Percentiles rank a stretch among this genome's conserved stretches.
phyloP scores from a whole-genome alignment of 192 early-diverging fungal species.

The Coemansia sp. region DNA sequence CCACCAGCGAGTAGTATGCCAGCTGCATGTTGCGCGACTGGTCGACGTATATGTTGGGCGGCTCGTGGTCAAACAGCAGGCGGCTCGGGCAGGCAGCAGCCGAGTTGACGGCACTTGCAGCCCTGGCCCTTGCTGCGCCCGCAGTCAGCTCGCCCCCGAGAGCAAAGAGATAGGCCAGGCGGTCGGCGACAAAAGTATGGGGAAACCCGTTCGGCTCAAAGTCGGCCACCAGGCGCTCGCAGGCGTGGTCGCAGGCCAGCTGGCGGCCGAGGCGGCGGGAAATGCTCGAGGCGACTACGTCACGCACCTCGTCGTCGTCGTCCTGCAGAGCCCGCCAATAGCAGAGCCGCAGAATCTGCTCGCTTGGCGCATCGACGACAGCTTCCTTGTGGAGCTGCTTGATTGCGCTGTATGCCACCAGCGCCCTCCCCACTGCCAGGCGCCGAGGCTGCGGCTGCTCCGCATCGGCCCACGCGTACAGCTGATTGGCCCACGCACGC shows the following conservation, averaged over 20 bases:
- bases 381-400: constrained; percentile 25
- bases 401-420: constrained; percentile 38
- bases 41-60: constrained; percentile 73
- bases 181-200: constrained; percentile 28
- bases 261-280: constrained; percentile 43
- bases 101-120: constrained; percentile 6
- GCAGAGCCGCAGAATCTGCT: constrained; percentile 55
- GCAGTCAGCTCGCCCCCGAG: no score
- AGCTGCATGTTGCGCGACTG: constrained; percentile 63
- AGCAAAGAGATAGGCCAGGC: constrained; percentile 27
- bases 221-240: constrained; percentile 57
- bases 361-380: constrained; percentile 22
- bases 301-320: constrained; percentile 74
- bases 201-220: constrained; percentile 52
- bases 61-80: constrained; percentile 77
- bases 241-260: constrained; percentile 48
- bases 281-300: constrained; percentile 61
- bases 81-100: constrained; percentile 54
- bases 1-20: constrained; percentile 42
- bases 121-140: not conserved
- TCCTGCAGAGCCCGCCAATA: constrained; percentile 62
- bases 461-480: constrained; percentile 48
- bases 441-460: constrained; percentile 39
- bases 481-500: constrained; percentile 43
- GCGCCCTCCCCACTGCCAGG: constrained; percentile 36